Evolutionary conservation across 2,329 filamentous ascomycete genomes (phyloP), one percentile per base, ranked within the genome.

Genomic region (Trichoderma brevicompactum): DNA sequence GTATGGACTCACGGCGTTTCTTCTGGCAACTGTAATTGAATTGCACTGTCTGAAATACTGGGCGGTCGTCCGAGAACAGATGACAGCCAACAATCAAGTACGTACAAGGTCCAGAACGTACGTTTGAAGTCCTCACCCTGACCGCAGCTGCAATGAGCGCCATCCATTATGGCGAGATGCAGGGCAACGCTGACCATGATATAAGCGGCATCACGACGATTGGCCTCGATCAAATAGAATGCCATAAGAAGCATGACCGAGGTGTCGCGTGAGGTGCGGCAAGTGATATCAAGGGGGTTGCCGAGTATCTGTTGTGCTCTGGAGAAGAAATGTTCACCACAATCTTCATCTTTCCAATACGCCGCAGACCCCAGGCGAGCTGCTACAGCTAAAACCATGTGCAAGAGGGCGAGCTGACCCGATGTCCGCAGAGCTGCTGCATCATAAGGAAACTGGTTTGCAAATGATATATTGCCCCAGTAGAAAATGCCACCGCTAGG

Each of bases 361-460:
- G 44, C 44, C 44, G 17, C 44, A 48, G 44, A 48, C 17, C 44
- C 44, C 44, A 48, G 44, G 10, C 44, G 44, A 48, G 44, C 44
- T 28, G 44, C 44, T 12, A 48, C 19, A 48, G 44, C 44, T 17
- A 48, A 19, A 28, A 48, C 19, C 19, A 48, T 48, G 44, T 48
- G 44, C 44, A 48, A 48, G 8, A 48, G 44, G 12, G 17, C 44
- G 44, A 48, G 44, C 15, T 48, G 44, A 28, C 44, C 44, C 15
- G 44, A 48, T 48, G 44, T 48, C 10, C 44, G 44, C 44, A 48
- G 44, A 48, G 10, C 44, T 48, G 44, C 44, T 3, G 44, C 44
- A 48, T 48, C 44, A 48, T 48, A 23, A 48, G 44, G 44, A 48
- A 48, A 48, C 44, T 48, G 44, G 44, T 48, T 48, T 48, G 17